phyloP scores from a whole-genome alignment of 2,329 filamentous ascomycete species.

The Neocucurbitaria cava region DNA sequence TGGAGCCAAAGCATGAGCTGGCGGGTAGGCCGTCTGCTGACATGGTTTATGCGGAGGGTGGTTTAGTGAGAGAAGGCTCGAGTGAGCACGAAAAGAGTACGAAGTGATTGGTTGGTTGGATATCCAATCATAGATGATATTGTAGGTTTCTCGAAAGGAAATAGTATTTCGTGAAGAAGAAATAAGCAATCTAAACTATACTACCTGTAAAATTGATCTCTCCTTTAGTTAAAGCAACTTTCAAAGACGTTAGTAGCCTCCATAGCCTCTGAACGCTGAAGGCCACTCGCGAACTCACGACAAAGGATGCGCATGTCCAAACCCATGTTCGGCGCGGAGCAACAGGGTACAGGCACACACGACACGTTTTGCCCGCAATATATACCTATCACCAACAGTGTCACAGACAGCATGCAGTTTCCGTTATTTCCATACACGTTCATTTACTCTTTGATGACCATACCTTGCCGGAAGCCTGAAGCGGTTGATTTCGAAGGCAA shows the following conservation, averaged over 20 bases:
- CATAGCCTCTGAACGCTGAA: no score
- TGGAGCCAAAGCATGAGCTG: conserved; percentile 37
- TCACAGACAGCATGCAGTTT: background rate
- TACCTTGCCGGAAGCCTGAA: background rate
- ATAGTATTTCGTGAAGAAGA: no score
- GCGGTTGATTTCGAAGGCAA: background rate
- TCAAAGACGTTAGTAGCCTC: no score
- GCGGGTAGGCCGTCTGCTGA: conserved; percentile 22
- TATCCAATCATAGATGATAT: no score
- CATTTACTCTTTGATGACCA: background rate
- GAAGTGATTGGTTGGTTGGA: background rate
- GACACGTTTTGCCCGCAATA: background rate
- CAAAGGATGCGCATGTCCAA: no score
- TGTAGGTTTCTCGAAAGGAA: no score
- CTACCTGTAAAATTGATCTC: no score
- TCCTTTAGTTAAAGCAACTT: no score
- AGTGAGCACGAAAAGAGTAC: conserved; percentile 6
- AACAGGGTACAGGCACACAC: background rate
- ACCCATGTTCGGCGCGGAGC: background rate
- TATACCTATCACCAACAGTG: background rate
- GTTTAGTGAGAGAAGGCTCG: conserved; percentile 6
- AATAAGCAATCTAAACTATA: no score
- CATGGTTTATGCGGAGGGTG: conserved; percentile 13
- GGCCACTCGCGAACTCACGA: no score
- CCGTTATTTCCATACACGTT: conserved; percentile 1